These are phyloP conservation scores for Scedosporium aurantiacum DNA, from an alignment of 2,329 filamentous ascomycete genomes.

Conservation along the genomic window DNA sequence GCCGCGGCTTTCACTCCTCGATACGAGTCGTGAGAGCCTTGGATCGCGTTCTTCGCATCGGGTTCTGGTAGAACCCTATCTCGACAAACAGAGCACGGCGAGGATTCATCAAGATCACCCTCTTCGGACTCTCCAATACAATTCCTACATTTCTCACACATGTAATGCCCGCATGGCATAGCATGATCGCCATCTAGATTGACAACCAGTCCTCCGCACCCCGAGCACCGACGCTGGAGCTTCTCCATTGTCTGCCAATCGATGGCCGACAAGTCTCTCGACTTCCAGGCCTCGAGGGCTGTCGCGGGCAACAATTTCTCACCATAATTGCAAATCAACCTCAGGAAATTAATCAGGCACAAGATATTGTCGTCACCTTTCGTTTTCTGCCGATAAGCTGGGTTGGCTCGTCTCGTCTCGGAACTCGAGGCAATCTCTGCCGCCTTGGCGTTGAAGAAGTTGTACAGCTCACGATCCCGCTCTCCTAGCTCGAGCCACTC, in stretches of 20 bases:
- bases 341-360: conserved; percentile 14
- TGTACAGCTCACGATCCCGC: neutral
- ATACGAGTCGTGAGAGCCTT: too few species aligned
- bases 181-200: neutral
- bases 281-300: conserved; percentile 9
- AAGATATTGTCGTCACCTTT: conserved; percentile 12
- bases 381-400: too few species aligned
- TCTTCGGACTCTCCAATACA: neutral
- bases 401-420: too few species aligned
- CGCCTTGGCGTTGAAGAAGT: neutral
- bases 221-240: neutral
- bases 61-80: too few species aligned
- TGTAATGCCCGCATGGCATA: neutral
- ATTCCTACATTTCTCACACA: neutral
- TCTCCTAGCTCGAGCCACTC: neutral
- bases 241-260: neutral
- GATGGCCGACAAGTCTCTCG: neutral
- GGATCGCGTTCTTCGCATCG: too few species aligned
- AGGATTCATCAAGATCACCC: neutral
- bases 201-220: too few species aligned
- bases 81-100: neutral
- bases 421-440: too few species aligned
- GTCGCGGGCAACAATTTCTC: conserved; percentile 14
- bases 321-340: conserved; percentile 21
- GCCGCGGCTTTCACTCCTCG: too few species aligned